Evolutionary conservation across 441 rosid genomes (phyloP), one percentile per base, ranked within the genome.

Genomic region (Pelargonium fulgidum): DNA sequence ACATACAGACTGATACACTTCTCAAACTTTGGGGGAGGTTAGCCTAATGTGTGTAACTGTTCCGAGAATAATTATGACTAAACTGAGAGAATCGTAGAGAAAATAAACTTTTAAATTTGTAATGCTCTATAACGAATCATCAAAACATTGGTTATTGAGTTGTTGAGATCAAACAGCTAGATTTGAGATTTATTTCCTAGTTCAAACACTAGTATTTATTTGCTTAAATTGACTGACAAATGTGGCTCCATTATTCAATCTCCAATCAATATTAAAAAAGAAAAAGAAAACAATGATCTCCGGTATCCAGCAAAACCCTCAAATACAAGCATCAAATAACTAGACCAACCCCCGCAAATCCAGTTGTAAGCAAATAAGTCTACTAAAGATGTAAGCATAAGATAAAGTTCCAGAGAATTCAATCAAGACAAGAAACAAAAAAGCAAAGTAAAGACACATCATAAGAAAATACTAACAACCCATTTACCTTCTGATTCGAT

Each of bases 401-500:
- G 44, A 41, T 41, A 41, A 58, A 58, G 26, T 58, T 20, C 62
- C 22, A 5, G 29, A 19, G 62, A 17, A 7, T 19, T 16, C 29
- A 58, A 58, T 3, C 62, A 58, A 19, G 29, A 58, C 62, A n/a
- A 58, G 62, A 58, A 19, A 58, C 29, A 20, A 3, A 22, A 24
- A 61, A 22, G 14, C 39, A 61, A 22, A 26, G 2, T 22, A 2
- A 22, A 0, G 16, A 61, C 13, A 13, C 64, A 61, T 61, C 33
- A 10, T 1, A 39, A 6, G 64, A 62, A 69, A 10, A 1, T 14
- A 36, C 26, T 39, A 68, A 47, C 22, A 62, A 4, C 20, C 61
- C 12, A 70, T 8, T 67, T 75, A 90, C 98, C 99, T 93, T 80
- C 87, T 86, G 72, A 93, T 83, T 26, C 99, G 86, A 16, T 78